Percentiles rank a stretch among this genome's conserved stretches.
These are phyloP conservation scores for Epichloe amarillans DNA, from an alignment of 2,329 filamentous ascomycete genomes.

Conservation along the genomic window DNA sequence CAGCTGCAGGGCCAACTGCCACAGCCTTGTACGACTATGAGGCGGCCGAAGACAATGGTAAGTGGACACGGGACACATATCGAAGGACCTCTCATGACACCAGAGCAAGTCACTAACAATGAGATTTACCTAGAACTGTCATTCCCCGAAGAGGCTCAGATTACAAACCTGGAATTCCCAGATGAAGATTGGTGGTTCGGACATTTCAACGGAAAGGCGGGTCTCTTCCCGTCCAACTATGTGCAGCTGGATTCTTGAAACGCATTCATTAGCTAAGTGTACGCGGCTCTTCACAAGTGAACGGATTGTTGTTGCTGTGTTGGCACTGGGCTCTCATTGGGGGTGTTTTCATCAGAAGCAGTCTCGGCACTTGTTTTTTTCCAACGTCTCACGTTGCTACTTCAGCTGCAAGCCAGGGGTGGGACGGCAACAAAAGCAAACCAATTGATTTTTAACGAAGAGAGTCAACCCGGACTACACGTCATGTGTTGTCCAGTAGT, in stretches of 20 bases:
- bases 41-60: constrained; percentile 85
- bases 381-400: no score
- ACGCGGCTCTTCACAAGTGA: no score
- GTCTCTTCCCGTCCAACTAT: constrained; percentile 72
- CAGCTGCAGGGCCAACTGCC: constrained; percentile 50
- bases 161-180: constrained; percentile 80
- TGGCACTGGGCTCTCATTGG: no score
- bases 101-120: background rate
- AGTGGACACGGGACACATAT: constrained; percentile 9
- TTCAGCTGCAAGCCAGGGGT: no score
- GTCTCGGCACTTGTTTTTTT: no score
- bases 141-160: constrained; percentile 79
- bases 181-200: constrained; percentile 99
- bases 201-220: constrained; percentile 62
- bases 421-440: no score
- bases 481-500: no score
- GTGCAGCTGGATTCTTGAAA: constrained; percentile 39
- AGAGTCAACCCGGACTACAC: no score
- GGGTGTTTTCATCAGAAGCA: no score
- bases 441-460: no score
- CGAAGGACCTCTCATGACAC: background rate
- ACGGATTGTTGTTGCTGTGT: no score
- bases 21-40: constrained; percentile 92
- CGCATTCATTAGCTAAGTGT: background rate
- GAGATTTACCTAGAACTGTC: constrained; percentile 39